Conservation (phyloP, 352 stramenopile genomes). For the Pythium periplocum region DNA sequence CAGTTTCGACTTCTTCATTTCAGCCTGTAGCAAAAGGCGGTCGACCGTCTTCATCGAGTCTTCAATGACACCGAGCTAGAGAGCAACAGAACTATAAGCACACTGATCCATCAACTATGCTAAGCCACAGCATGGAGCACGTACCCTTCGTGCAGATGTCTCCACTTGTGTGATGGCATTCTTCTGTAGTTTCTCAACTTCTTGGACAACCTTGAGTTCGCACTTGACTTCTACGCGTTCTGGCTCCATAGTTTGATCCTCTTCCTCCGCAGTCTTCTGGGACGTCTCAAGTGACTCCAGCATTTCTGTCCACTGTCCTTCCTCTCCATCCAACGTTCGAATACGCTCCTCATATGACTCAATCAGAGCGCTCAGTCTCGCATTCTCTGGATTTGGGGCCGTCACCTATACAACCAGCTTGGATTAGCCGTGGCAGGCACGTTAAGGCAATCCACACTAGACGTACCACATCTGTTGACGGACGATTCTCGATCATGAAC, state of each 20-base stretch:
- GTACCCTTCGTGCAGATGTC: conserved; percentile 8
- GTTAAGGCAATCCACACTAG: no score
- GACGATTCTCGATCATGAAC: conserved; percentile 47
- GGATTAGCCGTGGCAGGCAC: no score
- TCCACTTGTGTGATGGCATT: conserved; percentile 25
- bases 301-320: conserved; percentile 46
- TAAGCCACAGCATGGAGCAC: not conserved
- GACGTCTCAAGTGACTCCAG: conserved; percentile 29
- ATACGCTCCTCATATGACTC: conserved; percentile 15
- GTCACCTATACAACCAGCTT: conserved; percentile 14
- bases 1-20: conserved; percentile 61
- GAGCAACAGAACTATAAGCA: no score
- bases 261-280: conserved; percentile 1
- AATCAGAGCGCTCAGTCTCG: conserved; percentile 40
- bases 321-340: conserved; percentile 33
- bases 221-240: not conserved
- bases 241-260: conserved; percentile 4
- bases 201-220: conserved; percentile 33
- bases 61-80: conserved; percentile 48
- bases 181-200: conserved; percentile 40
- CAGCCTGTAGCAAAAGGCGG: conserved; percentile 54
- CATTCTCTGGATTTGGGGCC: conserved; percentile 59
- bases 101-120: no score
- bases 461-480: conserved; percentile 30
- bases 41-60: conserved; percentile 63